Conservation (phyloP, 257 asterid genomes). For the Penstemon eatonii region DNA sequence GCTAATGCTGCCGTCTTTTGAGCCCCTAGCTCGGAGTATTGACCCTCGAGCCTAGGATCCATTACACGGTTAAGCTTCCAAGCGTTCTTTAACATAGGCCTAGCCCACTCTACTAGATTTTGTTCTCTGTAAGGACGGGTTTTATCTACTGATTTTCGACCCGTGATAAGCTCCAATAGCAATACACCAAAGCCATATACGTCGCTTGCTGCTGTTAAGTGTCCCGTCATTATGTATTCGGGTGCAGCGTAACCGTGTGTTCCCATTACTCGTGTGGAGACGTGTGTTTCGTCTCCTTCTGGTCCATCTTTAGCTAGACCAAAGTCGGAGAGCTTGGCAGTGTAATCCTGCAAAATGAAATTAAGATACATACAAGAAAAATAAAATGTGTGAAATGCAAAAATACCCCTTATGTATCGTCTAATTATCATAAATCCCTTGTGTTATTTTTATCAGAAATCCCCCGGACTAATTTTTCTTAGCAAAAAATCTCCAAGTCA, state of each 20-base stretch:
- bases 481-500: too few relatives aligned
- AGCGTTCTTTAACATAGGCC: not conserved
- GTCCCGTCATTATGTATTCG: constrained; percentile 13
- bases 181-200: constrained; percentile 13
- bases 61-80: constrained; percentile 3
- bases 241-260: constrained; percentile 17
- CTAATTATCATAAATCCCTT: too few relatives aligned
- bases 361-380: not conserved
- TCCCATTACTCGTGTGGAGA: constrained; percentile 9
- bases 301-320: constrained; percentile 7
- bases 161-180: constrained; percentile 7
- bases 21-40: constrained; percentile 36
- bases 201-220: not conserved
- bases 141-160: constrained; percentile 1
- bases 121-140: not conserved
- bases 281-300: constrained; percentile 9
- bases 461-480: too few relatives aligned
- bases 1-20: constrained; percentile 39
- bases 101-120: constrained; percentile 1
- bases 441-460: too few relatives aligned
- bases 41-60: constrained; percentile 9
- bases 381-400: not conserved
- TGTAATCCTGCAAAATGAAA: not conserved
- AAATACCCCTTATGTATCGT: not conserved
- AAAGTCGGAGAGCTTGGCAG: constrained; percentile 11